These are phyloP conservation scores for Galerina marginata DNA, from an alignment of 768 basidiomycete species.

Conservation along the genomic window DNA sequence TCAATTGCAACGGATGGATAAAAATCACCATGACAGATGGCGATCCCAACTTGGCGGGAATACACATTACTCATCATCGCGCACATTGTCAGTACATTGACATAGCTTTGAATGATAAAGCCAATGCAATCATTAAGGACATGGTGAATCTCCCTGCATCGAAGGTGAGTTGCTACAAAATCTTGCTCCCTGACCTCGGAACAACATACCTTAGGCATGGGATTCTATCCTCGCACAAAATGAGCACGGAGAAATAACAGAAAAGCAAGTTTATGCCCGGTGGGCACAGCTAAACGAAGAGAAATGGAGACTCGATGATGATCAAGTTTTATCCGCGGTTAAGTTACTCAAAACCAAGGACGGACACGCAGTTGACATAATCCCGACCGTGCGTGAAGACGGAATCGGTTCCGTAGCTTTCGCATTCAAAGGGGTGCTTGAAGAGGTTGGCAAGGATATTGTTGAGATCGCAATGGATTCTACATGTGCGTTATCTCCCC, in stretches of 20 bases:
- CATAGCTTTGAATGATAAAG: constrained; percentile 14
- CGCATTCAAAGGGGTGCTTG: constrained; percentile 27
- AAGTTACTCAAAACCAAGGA: constrained; percentile 6
- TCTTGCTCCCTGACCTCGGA: too few species aligned
- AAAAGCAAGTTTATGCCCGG: constrained; percentile 24
- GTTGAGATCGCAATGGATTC: constrained; percentile 36
- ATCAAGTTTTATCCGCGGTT: constrained; percentile 31
- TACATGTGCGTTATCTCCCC: constrained; percentile 26
- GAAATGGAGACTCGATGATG: constrained; percentile 28
- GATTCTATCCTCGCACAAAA: constrained; percentile 8
- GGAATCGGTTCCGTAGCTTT: constrained; percentile 32
- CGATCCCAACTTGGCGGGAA: constrained; percentile 8
- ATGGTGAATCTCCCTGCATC: too few species aligned
- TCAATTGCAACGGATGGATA: constrained; percentile 31
- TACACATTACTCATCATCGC: constrained; percentile 27
- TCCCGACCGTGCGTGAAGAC: constrained; percentile 6
- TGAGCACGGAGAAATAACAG: constrained; percentile 6
- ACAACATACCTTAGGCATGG: not conserved
- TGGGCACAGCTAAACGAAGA: constrained; percentile 21
- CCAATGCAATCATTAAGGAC: not conserved
- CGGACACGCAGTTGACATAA: constrained; percentile 3
- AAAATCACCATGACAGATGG: constrained; percentile 24
- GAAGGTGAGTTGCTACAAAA: too few species aligned
- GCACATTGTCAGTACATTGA: constrained; percentile 28
- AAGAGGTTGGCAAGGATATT: constrained; percentile 25